A percentile compares a stretch with the other conserved stretches of the same genome.
Conservation (phyloP, 208 protist species). For the Trypanosoma lewisi region DNA sequence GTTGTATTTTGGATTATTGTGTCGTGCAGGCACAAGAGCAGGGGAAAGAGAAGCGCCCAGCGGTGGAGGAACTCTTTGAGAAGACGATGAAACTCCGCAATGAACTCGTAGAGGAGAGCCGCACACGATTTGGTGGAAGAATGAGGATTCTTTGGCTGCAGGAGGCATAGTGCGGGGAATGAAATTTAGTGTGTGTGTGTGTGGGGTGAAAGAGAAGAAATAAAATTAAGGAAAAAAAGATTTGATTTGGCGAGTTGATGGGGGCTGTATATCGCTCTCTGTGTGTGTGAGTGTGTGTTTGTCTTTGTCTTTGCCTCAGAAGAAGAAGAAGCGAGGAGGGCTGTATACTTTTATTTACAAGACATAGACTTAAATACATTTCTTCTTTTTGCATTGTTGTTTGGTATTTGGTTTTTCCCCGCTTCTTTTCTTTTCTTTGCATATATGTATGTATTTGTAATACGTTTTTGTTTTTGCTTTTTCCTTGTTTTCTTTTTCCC, state of each 20-base stretch:
- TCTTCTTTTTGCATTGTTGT: no score
- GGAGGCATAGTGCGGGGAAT: conserved; percentile 40
- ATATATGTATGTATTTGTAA: no score
- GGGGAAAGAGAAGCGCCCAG: conserved; percentile 31
- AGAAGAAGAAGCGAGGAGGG: background rate
- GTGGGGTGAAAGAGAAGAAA: background rate
- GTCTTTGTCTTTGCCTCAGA: background rate
- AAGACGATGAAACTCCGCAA: conserved; percentile 53
- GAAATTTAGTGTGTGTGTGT: background rate
- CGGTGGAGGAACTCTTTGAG: conserved; percentile 47
- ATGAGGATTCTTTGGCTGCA: conserved; percentile 88
- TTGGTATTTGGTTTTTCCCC: no score
- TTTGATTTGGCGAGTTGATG: no score
- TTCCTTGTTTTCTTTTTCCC: no score
- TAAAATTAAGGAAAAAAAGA: background rate
- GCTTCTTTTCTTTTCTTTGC: no score
- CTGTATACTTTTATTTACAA: no score
- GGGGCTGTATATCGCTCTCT: no score
- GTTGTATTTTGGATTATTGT: conserved; percentile 70
- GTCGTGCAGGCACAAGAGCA: conserved; percentile 58
- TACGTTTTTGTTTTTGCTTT: no score
- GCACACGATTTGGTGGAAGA: conserved; percentile 67
- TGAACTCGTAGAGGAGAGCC: conserved; percentile 72
- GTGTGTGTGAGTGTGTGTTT: background rate
- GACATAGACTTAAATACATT: no score